These are phyloP conservation scores for Austroboletus niveus DNA, from an alignment of 1,284 basidiomycete species.

Conservation along the genomic window DNA sequence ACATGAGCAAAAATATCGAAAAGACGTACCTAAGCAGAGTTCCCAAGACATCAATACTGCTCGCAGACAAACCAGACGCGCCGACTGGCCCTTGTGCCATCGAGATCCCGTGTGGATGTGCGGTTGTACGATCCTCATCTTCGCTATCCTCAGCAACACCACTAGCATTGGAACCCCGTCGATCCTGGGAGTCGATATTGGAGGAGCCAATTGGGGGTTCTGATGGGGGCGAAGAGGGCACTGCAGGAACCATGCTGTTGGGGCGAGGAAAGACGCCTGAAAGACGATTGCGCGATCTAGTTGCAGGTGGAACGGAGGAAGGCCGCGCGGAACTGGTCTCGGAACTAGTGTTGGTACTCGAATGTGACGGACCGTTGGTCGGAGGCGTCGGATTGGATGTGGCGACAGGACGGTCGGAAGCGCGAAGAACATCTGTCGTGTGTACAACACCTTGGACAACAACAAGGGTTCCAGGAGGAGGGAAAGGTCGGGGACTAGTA, in stretches of 20 bases:
- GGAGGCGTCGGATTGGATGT: slow-evolving; percentile 13
- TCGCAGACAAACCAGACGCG: slow-evolving; percentile 50
- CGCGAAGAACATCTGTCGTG: slow-evolving; percentile 59
- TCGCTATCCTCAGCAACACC: slow-evolving; percentile 11
- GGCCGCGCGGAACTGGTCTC: slow-evolving; percentile 22
- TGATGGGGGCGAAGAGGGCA: slow-evolving; percentile 9
- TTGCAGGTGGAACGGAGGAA: slow-evolving; percentile 30
- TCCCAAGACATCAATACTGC: slow-evolving; percentile 75
- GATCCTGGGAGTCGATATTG: slow-evolving; percentile 5
- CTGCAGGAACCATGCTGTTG: slow-evolving; percentile 28
- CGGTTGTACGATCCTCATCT: slow-evolving; percentile 12
- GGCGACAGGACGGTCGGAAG: slow-evolving; percentile 17
- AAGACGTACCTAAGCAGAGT: slow-evolving; percentile 66
- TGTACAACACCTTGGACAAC: slow-evolving; percentile 80
- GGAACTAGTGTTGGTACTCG: slow-evolving; percentile 1
- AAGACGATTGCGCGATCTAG: slow-evolving; percentile 37
- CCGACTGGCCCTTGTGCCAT: slow-evolving; percentile 25
- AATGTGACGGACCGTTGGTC: slow-evolving; percentile 4
- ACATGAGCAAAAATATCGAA: background rate
- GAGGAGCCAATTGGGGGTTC: slow-evolving; percentile 8
- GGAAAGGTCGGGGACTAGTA: slow-evolving; percentile 46
- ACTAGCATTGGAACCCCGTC: background rate
- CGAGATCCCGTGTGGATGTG: slow-evolving; percentile 17
- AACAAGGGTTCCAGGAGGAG: slow-evolving; percentile 71
- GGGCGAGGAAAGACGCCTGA: slow-evolving; percentile 45